phyloP scores from a whole-genome alignment of 2,329 filamentous ascomycete species.

The Pestalotiopsis sp. region DNA sequence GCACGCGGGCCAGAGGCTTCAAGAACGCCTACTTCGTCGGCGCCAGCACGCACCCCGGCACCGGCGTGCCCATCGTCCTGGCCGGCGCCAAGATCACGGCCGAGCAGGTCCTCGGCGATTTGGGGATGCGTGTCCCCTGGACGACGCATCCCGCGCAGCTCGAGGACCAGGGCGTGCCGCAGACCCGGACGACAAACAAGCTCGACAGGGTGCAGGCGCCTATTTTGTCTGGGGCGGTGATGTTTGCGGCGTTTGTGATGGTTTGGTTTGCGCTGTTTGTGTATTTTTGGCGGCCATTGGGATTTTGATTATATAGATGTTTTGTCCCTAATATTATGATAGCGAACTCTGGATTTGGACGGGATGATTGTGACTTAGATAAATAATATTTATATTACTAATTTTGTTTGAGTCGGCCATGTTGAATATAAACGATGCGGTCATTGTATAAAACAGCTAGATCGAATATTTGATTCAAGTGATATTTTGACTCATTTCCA shows the following conservation, averaged over 20 bases:
- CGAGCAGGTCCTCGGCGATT: constrained; percentile 42
- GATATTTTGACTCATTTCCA: no score
- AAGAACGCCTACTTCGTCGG: constrained; percentile 68
- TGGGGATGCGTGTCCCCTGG: constrained; percentile 31
- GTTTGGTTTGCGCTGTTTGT: constrained; percentile 1
- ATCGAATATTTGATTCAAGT: no score
- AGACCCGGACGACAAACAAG: constrained; percentile 15
- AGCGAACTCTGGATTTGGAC: background rate
- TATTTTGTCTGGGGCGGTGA: background rate
- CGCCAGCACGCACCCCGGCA: constrained; percentile 74
- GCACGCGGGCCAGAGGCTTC: constrained; percentile 52
- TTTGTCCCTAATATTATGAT: background rate
- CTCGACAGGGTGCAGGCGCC: constrained; percentile 12
- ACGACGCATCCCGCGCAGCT: constrained; percentile 17
- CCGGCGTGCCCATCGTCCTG: constrained; percentile 72
- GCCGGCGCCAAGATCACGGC: constrained; percentile 64
- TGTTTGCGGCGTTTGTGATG: background rate
- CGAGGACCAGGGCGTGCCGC: constrained; percentile 21
- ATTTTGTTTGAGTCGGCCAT: background rate
- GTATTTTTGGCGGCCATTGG: constrained; percentile 5
- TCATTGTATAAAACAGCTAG: no score
- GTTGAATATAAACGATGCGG: no score
- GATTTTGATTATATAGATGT: background rate
- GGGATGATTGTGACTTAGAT: background rate
- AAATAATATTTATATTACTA: background rate